Percentiles rank a stretch among this genome's conserved stretches.
Evolutionary conservation across 345 rosid genomes (phyloP).

Genomic region (Pelargonium nanum): DNA sequence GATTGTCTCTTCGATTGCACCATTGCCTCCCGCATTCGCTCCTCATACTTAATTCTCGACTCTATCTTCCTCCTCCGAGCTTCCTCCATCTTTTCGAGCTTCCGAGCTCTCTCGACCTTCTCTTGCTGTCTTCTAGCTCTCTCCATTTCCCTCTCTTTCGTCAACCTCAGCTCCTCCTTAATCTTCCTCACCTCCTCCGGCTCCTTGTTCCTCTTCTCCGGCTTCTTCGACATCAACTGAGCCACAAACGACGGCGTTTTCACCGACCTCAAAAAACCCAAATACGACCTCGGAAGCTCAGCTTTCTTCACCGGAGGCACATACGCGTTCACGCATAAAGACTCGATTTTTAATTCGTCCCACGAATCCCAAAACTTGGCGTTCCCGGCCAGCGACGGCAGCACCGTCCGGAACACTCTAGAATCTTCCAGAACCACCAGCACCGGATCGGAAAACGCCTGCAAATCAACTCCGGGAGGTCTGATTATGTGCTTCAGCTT

Average conservation of each 20-base stretch:
- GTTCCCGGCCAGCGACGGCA: conserved; percentile 61
- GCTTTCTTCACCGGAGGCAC: conserved; percentile 74
- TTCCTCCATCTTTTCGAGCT: conserved; percentile 50
- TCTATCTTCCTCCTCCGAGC: conserved; percentile 47
- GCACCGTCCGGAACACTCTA: conserved; percentile 64
- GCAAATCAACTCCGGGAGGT: conserved; percentile 35
- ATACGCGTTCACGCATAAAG: conserved; percentile 62
- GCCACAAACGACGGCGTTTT: too few species aligned
- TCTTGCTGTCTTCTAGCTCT: conserved; percentile 54
- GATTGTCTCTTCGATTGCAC: conserved; percentile 43
- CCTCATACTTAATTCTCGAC: conserved; percentile 46
- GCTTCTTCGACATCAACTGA: conserved; percentile 40
- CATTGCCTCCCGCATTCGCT: conserved; percentile 53
- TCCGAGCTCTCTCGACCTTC: conserved; percentile 54
- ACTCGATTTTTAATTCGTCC: conserved; percentile 57
- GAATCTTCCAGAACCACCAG: conserved; percentile 78
- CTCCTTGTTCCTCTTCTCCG: conserved; percentile 62
- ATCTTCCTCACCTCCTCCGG: conserved; percentile 47
- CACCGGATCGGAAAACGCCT: conserved; percentile 47
- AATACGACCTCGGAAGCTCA: conserved; percentile 56
- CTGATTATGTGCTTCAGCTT: conserved; percentile 76
- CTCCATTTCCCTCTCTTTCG: conserved; percentile 41
- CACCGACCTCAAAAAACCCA: conserved; percentile 67
- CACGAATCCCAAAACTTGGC: conserved; percentile 74
- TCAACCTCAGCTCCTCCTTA: conserved; percentile 65